A percentile compares a stretch with the other conserved stretches of the same genome.
These are phyloP conservation scores for Patellifolia procumbens DNA, from an alignment of 179 eudicot species.

Conservation along the genomic window DNA sequence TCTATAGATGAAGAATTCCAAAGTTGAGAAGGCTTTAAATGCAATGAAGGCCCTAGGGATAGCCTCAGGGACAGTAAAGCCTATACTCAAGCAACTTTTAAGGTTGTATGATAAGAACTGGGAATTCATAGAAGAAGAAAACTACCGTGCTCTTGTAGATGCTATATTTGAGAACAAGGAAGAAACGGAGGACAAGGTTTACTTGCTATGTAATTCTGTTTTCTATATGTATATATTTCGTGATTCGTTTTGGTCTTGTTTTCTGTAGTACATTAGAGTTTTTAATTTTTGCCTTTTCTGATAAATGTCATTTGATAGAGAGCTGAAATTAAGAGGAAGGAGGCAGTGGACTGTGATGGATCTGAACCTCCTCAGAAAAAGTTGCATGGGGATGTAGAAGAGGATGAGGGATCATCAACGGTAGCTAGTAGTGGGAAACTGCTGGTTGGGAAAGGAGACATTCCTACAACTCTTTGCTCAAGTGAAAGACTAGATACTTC, in stretches of 20 bases:
- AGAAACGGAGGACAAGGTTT: constrained; percentile 42
- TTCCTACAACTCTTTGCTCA: constrained; percentile 20
- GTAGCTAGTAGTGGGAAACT: constrained; percentile 12
- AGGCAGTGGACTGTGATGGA: constrained; percentile 15
- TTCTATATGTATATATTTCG: not conserved
- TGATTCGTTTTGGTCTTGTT: not conserved
- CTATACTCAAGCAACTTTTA: constrained; percentile 59
- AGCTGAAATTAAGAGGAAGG: constrained; percentile 32
- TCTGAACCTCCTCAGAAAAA: constrained; percentile 33
- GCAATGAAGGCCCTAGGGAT: constrained; percentile 76
- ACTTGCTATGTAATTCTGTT: not conserved
- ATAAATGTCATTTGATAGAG: constrained; percentile 21
- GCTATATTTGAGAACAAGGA: constrained; percentile 68
- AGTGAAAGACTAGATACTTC: constrained; percentile 11
- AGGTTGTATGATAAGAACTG: constrained; percentile 67
- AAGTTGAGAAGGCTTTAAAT: constrained; percentile 52
- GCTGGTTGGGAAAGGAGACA: constrained; percentile 8
- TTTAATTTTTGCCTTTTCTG: not conserved
- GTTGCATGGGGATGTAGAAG: constrained; percentile 21
- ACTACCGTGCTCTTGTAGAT: constrained; percentile 77
- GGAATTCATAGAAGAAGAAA: constrained; percentile 84
- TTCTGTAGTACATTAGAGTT: not conserved
- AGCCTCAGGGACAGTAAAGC: constrained; percentile 51
- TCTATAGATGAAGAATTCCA: constrained; percentile 31
- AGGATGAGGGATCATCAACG: constrained; percentile 31